phyloP scores from a whole-genome alignment of 225 moss, liverwort and hornwort species.

The Sphagnum contortum region DNA sequence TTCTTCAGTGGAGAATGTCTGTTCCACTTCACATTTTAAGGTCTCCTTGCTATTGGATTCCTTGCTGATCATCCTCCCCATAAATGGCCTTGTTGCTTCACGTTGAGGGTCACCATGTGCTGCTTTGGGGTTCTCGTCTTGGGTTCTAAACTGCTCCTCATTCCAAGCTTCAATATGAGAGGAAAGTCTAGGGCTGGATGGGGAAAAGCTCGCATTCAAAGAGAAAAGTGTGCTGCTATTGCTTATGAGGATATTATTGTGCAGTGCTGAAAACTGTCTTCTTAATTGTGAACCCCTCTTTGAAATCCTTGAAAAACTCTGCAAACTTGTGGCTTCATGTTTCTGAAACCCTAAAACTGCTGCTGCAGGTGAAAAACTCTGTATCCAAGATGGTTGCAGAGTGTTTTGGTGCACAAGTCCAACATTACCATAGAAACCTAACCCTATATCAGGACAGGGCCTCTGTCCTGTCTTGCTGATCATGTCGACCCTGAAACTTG shows the following conservation, averaged over 20 bases:
- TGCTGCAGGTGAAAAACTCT: constrained; percentile 26
- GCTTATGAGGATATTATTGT: constrained; percentile 18
- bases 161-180: no score
- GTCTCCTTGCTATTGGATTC: constrained; percentile 9
- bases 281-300: constrained; percentile 12
- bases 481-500: constrained; percentile 13
- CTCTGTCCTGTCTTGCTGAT: constrained; percentile 9
- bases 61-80: constrained; percentile 10
- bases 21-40: not conserved
- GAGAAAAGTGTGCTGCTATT: constrained; percentile 12
- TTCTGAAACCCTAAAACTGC: constrained; percentile 7
- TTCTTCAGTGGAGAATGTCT: constrained; percentile 7
- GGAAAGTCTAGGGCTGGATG: no score
- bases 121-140: constrained; percentile 8
- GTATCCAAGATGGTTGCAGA: constrained; percentile 27
- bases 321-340: constrained; percentile 17
- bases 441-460: constrained; percentile 9
- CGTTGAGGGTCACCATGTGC: constrained; percentile 10
- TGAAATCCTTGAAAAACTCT: constrained; percentile 16
- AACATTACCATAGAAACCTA: constrained; percentile 15
- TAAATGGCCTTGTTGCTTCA: constrained; percentile 12
- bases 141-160: no score
- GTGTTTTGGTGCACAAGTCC: constrained; percentile 23
- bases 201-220: not conserved
- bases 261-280: constrained; percentile 18